Percentiles rank a stretch among this genome's conserved stretches.
Evolutionary conservation across 1,139 yeast species (phyloP).

Genomic region (Dujonia santamariae): DNA sequence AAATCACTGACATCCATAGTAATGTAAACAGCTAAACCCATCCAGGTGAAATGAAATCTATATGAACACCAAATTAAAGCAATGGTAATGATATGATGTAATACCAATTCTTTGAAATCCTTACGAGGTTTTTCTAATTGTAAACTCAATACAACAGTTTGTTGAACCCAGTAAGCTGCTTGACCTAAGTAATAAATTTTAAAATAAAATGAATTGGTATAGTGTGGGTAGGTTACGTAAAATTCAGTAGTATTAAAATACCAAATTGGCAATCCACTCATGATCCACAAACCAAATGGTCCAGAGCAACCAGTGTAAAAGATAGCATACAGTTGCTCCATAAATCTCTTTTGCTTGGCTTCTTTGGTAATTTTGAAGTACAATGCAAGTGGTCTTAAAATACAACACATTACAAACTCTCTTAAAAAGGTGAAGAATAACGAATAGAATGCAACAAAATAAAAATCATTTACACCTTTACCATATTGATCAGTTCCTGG

Average conservation of each 20-base stretch:
- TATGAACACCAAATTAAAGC: constrained; percentile 87
- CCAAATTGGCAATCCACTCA: constrained; percentile 85
- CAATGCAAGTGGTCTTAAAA: constrained; percentile 70
- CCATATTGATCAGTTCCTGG: constrained; percentile 64
- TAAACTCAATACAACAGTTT: constrained; percentile 73
- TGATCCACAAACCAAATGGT: constrained; percentile 84
- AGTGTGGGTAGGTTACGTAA: constrained; percentile 81
- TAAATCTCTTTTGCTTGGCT: constrained; percentile 71
- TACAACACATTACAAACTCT: constrained; percentile 83
- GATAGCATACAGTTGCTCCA: constrained; percentile 89
- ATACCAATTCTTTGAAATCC: constrained; percentile 85
- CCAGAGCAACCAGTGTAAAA: constrained; percentile 80
- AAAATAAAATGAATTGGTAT: constrained; percentile 64
- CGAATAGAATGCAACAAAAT: constrained; percentile 77
- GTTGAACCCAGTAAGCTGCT: constrained; percentile 98
- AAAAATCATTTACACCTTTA: constrained; percentile 81
- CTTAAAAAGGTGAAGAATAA: constrained; percentile 86
- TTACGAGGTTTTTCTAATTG: constrained; percentile 94
- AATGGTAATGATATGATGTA: constrained; percentile 91
- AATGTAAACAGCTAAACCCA: constrained; percentile 86
- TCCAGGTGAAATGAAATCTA: constrained; percentile 93
- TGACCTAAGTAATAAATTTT: constrained; percentile 85
- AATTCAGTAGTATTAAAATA: constrained; percentile 80
- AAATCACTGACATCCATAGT: constrained; percentile 97
- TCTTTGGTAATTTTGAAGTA: constrained; percentile 50